Base-by-base conservation (phyloP, 148 eudicot genomes). In the Pouteria glomerata region DNA sequence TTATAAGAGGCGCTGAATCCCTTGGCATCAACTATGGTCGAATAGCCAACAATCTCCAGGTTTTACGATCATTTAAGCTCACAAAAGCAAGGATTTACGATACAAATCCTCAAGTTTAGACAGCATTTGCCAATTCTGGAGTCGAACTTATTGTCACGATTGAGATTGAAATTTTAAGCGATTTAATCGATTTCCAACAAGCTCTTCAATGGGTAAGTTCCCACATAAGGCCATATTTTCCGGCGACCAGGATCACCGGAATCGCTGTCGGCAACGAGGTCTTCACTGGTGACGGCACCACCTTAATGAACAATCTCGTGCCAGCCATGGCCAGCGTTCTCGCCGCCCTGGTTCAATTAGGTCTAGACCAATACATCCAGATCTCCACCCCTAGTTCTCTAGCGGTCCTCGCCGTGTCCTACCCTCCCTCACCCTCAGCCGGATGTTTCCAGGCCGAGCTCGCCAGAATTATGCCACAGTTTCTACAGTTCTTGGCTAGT, bases 231-330 rank as follows among this genome's bases (percentile, higher is more conserved):
- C 95, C 97, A 3, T 92, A 72, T 58, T 68, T 77, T 31, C 97
- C 95, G 24, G 90, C 90, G 11, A 92, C 97, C 16, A 84, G 67
- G 34, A 89, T 92, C 73, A 87, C 92, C 63, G 90, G 86, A 0
- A 92, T 92, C 27, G 86, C 91, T 0, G 96, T 89, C 3, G 97
- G 97, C 0, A 92, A 92, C 53, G 97, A 92, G 70, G 81, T 92
- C 4, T 84, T 77, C 74, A 84, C 96, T 7, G 96, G 86, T 14
- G 85, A 70, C 8, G 89, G 85, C 77, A 82, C 77, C 35, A 63
- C 86, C 0, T 60, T 88, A 2, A 66, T 84, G 3, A 10, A 76
- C 19, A 56, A 86, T 35, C 79, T 86, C 1, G 90, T 92, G 30
- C 93, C 96, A 0, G 93, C 96, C 7, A 92, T 92, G 90, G 70